These are phyloP conservation scores for Alloteropsis semialata DNA, from an alignment of 176 grass and related monocot species.

Conservation along the genomic window DNA sequence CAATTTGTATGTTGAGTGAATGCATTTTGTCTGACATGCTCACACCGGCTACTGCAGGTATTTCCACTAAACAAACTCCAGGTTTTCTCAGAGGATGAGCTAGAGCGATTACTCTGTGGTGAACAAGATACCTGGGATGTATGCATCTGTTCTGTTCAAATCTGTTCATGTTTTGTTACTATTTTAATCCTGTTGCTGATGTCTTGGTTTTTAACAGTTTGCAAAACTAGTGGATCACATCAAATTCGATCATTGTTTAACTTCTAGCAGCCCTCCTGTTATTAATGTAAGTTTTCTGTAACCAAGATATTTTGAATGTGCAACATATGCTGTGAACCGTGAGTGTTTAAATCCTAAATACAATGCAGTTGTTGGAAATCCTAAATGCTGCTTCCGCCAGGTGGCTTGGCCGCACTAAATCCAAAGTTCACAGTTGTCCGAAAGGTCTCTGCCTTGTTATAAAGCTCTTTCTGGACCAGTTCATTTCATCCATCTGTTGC, in stretches of 20 bases:
- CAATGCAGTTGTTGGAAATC: conserved; percentile 78
- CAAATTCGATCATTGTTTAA: conserved; percentile 97
- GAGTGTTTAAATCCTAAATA: conserved; percentile 29
- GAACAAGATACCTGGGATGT: conserved; percentile 90
- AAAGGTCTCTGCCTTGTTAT: conserved; percentile 61
- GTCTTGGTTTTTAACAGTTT: conserved; percentile 65
- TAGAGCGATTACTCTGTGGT: conserved; percentile 81
- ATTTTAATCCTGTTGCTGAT: conserved; percentile 26
- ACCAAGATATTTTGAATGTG: conserved; percentile 23
- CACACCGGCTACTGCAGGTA: conserved; percentile 50
- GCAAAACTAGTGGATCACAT: conserved; percentile 86
- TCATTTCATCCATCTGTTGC: not conserved
- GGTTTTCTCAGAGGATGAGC: conserved; percentile 79
- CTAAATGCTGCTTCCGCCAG: conserved; percentile 88
- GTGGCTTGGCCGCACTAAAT: conserved; percentile 82
- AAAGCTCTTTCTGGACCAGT: not conserved
- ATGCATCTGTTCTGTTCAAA: conserved; percentile 41
- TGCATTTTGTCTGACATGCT: conserved; percentile 23
- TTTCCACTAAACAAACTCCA: conserved; percentile 68
- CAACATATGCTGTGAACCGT: conserved; percentile 8
- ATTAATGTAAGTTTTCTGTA: conserved; percentile 61
- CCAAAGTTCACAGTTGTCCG: conserved; percentile 94
- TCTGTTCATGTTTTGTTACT: conserved; percentile 24
- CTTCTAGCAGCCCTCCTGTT: conserved; percentile 65
- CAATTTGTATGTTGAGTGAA: conserved; percentile 1